Conservation (phyloP, 345 rosid genomes). For the Trapa incisa region DNA sequence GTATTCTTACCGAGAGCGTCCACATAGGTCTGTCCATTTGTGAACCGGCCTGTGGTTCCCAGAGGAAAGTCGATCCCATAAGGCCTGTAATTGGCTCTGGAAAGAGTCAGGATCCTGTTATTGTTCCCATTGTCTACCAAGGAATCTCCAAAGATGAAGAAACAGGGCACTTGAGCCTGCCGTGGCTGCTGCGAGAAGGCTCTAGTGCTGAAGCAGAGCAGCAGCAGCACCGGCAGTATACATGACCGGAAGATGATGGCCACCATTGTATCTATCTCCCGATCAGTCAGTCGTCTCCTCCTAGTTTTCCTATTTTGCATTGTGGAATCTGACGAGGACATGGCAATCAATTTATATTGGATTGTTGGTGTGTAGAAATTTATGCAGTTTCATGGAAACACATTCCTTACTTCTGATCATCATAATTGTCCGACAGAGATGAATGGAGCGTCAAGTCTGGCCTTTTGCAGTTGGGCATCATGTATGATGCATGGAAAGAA, state of each 20-base stretch:
- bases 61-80: conserved; percentile 79
- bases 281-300: background rate
- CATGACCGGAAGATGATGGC: background rate
- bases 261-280: conserved; percentile 1
- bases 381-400: background rate
- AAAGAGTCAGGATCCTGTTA: conserved; percentile 50
- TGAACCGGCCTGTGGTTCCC: conserved; percentile 72
- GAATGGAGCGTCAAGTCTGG: background rate
- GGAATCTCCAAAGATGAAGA: conserved; percentile 83
- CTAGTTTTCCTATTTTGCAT: background rate
- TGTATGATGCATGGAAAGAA: background rate
- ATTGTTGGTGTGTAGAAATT: background rate
- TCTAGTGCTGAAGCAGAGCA: conserved; percentile 9
- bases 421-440: background rate
- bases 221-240: background rate
- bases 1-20: conserved; percentile 52
- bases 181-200: conserved; percentile 25
- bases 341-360: conserved; percentile 3
- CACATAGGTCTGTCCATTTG: conserved; percentile 71
- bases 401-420: background rate
- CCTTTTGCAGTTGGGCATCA: conserved; percentile 6
- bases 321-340: background rate
- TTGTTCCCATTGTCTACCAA: conserved; percentile 91
- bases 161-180: conserved; percentile 58
- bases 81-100: conserved; percentile 78